Base-by-base conservation (phyloP, 148 eudicot species). In the Rhododendron mucronatum region DNA sequence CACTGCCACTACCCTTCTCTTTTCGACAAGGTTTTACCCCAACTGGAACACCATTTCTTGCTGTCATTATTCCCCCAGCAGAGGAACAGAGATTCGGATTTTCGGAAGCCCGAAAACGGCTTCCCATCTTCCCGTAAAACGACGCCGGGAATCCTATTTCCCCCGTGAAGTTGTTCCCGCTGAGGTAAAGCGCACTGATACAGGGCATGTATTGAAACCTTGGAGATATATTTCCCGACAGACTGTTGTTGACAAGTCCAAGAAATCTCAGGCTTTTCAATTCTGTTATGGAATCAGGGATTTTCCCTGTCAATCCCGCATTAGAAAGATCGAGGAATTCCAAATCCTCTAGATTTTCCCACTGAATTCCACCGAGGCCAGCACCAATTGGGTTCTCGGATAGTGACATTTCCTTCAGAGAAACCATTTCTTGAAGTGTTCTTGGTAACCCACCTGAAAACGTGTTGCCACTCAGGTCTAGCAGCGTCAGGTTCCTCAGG, bases 141-240 rank as follows among this genome's bases (percentile, higher is more conserved):
- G 28, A 39, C 55, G 65, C 88, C 0, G 94, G 76, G 84, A 93
- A 91, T 15, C 51, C 86, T 50, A 95, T 85, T 86, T 82, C 69
- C 39, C 98, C 98, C 28, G 88, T 84, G 3, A 93, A 86, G 67
- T 93, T 90, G 75, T 95, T 95, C 84, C 92, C 94, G 90, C 91
- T 73, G 23, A 95, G 76, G 82, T 94, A 93, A 74, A 95, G 37
- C 61, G 96, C 90, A 80, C 47, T 87, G 47, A 95, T 78, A 86
- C 86, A 67, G 61, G 91, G 86, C 95, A 94, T 86, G 7, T 59
- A 85, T 83, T 90, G 92, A 7, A 95, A 79, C 26, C 80, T 87
- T 74, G 83, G 47, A 12, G 94, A 86, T 1, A 94, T 37, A 82
- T 85, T 83, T n/a, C 98, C 98, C 41, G 92, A 89, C 1, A 95